Evolutionary conservation across 2,329 filamentous ascomycete genomes (phyloP).

Genomic region (Bipolaris zeicola): DNA sequence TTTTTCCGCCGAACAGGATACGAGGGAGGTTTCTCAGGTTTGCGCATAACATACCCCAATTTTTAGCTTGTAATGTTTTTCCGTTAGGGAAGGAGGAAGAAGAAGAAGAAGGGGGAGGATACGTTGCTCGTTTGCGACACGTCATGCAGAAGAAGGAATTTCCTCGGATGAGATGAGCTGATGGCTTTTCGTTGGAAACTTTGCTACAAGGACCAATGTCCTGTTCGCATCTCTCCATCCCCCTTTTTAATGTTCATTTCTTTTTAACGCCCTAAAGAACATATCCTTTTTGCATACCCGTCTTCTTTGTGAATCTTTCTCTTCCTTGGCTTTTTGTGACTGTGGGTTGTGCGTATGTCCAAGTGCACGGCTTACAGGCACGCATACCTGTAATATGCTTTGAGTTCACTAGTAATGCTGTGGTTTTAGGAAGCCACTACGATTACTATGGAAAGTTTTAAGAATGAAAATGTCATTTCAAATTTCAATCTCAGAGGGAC

Average conservation of each 20-base stretch:
- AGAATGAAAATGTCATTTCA: too few species aligned
- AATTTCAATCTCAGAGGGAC: too few species aligned
- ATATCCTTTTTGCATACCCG: not conserved
- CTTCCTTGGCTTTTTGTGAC: too few species aligned
- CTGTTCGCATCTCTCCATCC: conserved; percentile 1
- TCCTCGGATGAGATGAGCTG: not conserved
- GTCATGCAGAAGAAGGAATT: not conserved
- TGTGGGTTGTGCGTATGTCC: too few species aligned
- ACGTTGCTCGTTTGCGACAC: not conserved
- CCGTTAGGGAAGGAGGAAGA: not conserved
- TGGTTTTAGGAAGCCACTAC: too few species aligned
- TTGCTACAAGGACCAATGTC: not conserved
- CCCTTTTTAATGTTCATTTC: not conserved
- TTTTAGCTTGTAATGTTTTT: conserved; percentile 11
- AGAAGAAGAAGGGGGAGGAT: not conserved
- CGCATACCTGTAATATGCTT: too few species aligned
- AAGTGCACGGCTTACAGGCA: too few species aligned
- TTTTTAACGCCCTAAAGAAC: not conserved
- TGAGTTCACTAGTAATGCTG: too few species aligned
- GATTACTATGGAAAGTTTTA: too few species aligned
- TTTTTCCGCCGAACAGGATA: not conserved
- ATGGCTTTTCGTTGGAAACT: not conserved
- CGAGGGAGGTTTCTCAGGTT: not conserved
- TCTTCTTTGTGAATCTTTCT: not conserved
- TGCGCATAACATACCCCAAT: not conserved